Conservation (phyloP, 495 filamentous ascomycete species). For the Penicillium crystallinum region DNA sequence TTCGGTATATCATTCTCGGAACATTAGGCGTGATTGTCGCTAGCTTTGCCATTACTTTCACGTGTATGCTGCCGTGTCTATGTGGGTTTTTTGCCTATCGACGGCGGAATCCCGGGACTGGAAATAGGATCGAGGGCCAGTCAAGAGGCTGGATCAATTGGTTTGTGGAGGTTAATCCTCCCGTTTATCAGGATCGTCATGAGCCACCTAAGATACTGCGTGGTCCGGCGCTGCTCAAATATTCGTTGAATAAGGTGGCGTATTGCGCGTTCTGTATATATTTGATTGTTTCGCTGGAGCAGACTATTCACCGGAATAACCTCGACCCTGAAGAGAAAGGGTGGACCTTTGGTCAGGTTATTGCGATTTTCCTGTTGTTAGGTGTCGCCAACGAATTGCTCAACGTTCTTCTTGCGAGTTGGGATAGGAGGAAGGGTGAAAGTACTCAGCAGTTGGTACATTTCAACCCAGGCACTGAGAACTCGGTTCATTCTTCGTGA, state of each 20-base stretch:
- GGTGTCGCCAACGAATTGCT: constrained; percentile 17
- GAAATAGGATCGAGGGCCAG: constrained; percentile 1
- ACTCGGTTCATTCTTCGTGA: neutral
- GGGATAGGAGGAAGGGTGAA: constrained; percentile 9
- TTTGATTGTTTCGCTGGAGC: constrained; percentile 18
- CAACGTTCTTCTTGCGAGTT: constrained; percentile 14
- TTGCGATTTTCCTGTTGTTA: constrained; percentile 18
- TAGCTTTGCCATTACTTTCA: constrained; percentile 4
- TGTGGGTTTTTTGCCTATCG: neutral
- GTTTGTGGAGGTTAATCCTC: constrained; percentile 3
- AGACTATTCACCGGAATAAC: constrained; percentile 14
- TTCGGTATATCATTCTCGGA: constrained; percentile 15
- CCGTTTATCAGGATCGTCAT: neutral
- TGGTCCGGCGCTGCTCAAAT: constrained; percentile 7
- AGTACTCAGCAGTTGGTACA: constrained; percentile 3
- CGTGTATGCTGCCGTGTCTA: constrained; percentile 11
- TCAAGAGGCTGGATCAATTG: constrained; percentile 1
- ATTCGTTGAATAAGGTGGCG: constrained; percentile 9
- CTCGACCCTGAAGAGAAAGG: constrained; percentile 12
- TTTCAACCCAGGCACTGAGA: neutral
- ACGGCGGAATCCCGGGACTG: neutral
- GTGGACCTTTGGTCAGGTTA: constrained; percentile 17
- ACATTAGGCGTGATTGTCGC: constrained; percentile 5
- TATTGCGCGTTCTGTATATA: constrained; percentile 15
- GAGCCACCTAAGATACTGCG: neutral